Evolutionary conservation across 2,329 filamentous ascomycete genomes (phyloP).

Genomic region (Endoconidiophora laricicola): DNA sequence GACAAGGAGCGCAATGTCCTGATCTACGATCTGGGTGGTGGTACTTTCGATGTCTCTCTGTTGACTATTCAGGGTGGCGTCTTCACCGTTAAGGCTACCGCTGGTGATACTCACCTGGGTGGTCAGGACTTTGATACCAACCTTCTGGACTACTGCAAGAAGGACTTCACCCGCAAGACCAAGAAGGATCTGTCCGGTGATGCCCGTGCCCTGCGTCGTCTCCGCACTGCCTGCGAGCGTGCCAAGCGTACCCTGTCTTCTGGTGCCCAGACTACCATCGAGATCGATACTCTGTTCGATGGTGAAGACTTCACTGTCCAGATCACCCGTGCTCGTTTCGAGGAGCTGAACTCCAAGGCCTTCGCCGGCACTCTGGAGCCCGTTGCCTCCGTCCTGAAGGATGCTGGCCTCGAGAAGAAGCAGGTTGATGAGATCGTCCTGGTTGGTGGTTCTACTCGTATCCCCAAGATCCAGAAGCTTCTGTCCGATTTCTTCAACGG

Average conservation of each 20-base stretch:
- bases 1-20: slow-evolving; percentile 97
- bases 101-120: slow-evolving; percentile 93
- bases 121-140: slow-evolving; percentile 94
- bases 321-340: slow-evolving; percentile 97
- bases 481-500: slow-evolving; percentile 97
- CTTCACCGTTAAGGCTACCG: slow-evolving; percentile 97
- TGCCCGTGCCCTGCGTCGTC: slow-evolving; percentile 81
- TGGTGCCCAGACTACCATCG: slow-evolving; percentile 91
- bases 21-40: slow-evolving; percentile 99
- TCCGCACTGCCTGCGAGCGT: slow-evolving; percentile 96
- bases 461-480: slow-evolving; percentile 97
- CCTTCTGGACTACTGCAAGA: slow-evolving; percentile 91
- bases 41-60: slow-evolving; percentile 99
- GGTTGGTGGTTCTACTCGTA: slow-evolving; percentile 97
- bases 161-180: slow-evolving; percentile 76
- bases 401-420: slow-evolving; percentile 72
- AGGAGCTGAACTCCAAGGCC: slow-evolving; percentile 92
- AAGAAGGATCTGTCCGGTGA: slow-evolving; percentile 68
- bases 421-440: slow-evolving; percentile 97
- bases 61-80: slow-evolving; percentile 98
- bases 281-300: slow-evolving; percentile 97
- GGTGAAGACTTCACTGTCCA: slow-evolving; percentile 94
- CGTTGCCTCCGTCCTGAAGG: slow-evolving; percentile 92
- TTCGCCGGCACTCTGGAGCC: slow-evolving; percentile 89
- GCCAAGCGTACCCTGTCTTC: slow-evolving; percentile 98